Evolutionary conservation across 2,329 filamentous ascomycete genomes (phyloP).

Genomic region (Thermomyces lanuginosus): DNA sequence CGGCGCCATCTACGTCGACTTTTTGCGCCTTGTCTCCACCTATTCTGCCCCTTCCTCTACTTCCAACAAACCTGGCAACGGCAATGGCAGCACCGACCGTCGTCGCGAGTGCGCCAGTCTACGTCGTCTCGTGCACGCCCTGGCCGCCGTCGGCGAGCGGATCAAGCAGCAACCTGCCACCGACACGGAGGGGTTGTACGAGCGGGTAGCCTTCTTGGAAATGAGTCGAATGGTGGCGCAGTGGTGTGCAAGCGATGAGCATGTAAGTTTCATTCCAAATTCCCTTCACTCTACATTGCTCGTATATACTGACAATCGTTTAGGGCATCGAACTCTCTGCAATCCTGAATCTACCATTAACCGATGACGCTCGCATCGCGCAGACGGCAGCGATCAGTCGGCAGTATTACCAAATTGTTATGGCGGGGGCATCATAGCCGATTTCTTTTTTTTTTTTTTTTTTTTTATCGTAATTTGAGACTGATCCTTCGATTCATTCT

Average conservation of each 20-base stretch:
- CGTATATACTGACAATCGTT: neutral
- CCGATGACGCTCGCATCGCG: constrained; percentile 53
- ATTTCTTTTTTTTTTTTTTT: neutral
- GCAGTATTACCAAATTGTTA: constrained; percentile 50
- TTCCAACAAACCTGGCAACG: constrained; percentile 18
- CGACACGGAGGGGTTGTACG: constrained; percentile 36
- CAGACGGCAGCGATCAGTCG: constrained; percentile 56
- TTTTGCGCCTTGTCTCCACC: constrained; percentile 37
- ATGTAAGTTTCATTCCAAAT: constrained; percentile 31
- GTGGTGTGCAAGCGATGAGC: constrained; percentile 44
- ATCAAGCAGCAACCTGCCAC: constrained; percentile 36
- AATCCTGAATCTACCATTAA: constrained; percentile 35
- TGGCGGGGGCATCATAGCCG: constrained; percentile 31
- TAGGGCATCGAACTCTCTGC: constrained; percentile 21
- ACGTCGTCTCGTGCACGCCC: constrained; percentile 33
- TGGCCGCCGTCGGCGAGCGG: constrained; percentile 25
- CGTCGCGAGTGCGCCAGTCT: constrained; percentile 27
- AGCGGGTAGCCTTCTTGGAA: constrained; percentile 61
- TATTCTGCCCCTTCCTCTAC: too few relatives aligned
- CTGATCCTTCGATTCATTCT: too few relatives aligned
- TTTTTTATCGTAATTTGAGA: too few relatives aligned
- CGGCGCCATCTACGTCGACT: constrained; percentile 47
- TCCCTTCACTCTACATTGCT: neutral
- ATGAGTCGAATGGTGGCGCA: constrained; percentile 61
- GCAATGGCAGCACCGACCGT: too few relatives aligned